phyloP scores from a whole-genome alignment of 768 basidiomycete genomes.

The Calocybe cyanea region DNA sequence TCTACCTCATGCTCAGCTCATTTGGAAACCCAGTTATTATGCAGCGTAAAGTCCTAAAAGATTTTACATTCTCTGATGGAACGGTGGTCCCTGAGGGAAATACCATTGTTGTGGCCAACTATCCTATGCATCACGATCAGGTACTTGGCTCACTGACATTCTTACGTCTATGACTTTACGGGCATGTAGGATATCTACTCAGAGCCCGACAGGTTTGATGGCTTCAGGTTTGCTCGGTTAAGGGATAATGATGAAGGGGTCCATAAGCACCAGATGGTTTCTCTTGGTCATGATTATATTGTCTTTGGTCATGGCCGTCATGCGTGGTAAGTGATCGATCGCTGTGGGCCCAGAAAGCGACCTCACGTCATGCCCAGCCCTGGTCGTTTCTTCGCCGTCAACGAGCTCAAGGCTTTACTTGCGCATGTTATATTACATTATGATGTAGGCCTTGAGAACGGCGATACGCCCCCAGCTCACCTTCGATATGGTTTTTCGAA shows the following conservation, averaged over 20 bases:
- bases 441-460: conserved; percentile 33
- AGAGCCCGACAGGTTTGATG: conserved; percentile 31
- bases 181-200: conserved; percentile 22
- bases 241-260: conserved; percentile 17
- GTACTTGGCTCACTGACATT: too few relatives aligned
- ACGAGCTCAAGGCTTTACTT: conserved; percentile 38
- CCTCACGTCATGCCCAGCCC: conserved; percentile 20
- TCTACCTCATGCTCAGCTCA: conserved; percentile 9
- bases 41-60: conserved; percentile 28
- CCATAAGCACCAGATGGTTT: conserved; percentile 25
- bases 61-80: conserved; percentile 43
- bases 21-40: conserved; percentile 13
- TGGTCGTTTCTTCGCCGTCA: conserved; percentile 44
- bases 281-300: conserved; percentile 20
- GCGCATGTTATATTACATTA: conserved; percentile 36
- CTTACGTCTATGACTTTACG: too few relatives aligned
- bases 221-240: conserved; percentile 31
- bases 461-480: conserved; percentile 14
- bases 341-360: not conserved
- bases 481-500: conserved; percentile 2
- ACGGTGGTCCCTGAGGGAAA: conserved; percentile 32
- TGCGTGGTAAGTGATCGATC: conserved; percentile 12
- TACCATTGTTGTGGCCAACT: conserved; percentile 14
- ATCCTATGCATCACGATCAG: conserved; percentile 26
- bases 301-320: conserved; percentile 26